phyloP scores from a whole-genome alignment of 495 filamentous ascomycete species.

The Xylaria longipes region DNA sequence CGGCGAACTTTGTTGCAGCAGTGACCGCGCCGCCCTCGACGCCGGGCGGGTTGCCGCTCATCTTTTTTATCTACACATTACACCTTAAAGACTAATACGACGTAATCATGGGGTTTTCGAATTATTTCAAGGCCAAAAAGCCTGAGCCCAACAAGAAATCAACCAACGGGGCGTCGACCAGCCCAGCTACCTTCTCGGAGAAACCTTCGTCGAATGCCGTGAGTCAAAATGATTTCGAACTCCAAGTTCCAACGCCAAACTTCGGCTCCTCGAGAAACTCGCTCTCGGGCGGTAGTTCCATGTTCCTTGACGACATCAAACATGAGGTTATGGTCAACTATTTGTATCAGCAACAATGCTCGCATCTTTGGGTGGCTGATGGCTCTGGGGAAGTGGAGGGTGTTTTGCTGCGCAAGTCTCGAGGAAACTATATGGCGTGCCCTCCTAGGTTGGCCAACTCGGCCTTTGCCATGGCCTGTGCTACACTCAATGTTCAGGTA shows the following conservation, averaged over 20 bases:
- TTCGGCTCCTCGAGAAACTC: slow-evolving; percentile 59
- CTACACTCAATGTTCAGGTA: slow-evolving; percentile 74
- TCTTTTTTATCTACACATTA: neutral
- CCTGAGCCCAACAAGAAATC: slow-evolving; percentile 38
- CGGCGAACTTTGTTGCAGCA: neutral
- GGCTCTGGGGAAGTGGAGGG: slow-evolving; percentile 70
- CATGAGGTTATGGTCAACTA: slow-evolving; percentile 86
- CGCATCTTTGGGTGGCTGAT: slow-evolving; percentile 72
- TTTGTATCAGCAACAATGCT: slow-evolving; percentile 77
- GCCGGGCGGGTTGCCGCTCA: slow-evolving; percentile 23
- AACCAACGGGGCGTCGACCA: slow-evolving; percentile 20
- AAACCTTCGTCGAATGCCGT: slow-evolving; percentile 28
- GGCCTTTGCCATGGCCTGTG: slow-evolving; percentile 65
- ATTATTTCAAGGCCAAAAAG: slow-evolving; percentile 66
- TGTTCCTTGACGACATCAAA: slow-evolving; percentile 75
- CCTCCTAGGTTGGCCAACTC: slow-evolving; percentile 66
- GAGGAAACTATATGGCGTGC: slow-evolving; percentile 71
- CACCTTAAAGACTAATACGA: slow-evolving; percentile 13
- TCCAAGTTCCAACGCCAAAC: slow-evolving; percentile 53
- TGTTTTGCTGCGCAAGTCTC: slow-evolving; percentile 70
- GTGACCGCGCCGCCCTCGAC: neutral
- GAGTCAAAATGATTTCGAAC: slow-evolving; percentile 45
- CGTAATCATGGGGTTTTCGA: slow-evolving; percentile 62
- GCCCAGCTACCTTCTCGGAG: slow-evolving; percentile 35
- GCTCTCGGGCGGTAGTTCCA: slow-evolving; percentile 58